Percentiles rank a stretch among this genome's conserved stretches.
phyloP scores from a whole-genome alignment of 2,329 filamentous ascomycete genomes.

The Fusarium sp. region DNA sequence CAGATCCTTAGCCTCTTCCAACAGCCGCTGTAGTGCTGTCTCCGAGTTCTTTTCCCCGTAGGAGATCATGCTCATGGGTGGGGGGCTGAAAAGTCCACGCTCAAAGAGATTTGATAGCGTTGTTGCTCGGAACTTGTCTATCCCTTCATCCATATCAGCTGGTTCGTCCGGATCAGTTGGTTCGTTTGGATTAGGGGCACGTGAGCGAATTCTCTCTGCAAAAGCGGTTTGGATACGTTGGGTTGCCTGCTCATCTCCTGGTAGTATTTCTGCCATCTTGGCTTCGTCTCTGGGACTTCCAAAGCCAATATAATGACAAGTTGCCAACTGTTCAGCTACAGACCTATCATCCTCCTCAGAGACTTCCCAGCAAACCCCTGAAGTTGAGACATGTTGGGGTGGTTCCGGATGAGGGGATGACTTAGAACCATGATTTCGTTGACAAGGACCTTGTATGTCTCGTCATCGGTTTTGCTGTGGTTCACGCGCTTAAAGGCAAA shows the following conservation, averaged over 20 bases:
- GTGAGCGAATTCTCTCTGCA: not conserved
- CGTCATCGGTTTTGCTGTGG: too few relatives aligned
- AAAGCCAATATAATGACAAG: not conserved
- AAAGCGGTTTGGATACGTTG: not conserved
- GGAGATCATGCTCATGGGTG: not conserved
- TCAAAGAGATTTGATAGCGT: not conserved
- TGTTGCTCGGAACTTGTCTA: not conserved
- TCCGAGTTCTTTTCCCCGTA: not conserved
- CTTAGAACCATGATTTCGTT: too few relatives aligned
- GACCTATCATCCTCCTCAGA: too few relatives aligned
- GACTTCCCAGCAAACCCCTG: too few relatives aligned
- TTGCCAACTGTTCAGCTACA: not conserved
- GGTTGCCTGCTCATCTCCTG: not conserved
- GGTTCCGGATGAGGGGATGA: too few relatives aligned
- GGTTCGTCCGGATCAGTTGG: not conserved
- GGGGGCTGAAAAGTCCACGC: not conserved
- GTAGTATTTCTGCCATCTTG: not conserved
- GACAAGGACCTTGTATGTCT: too few relatives aligned
- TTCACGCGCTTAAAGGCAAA: too few relatives aligned
- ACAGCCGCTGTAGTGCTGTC: not conserved
- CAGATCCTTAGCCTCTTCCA: not conserved
- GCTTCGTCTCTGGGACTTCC: not conserved
- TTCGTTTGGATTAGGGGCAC: not conserved
- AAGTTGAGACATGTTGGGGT: too few relatives aligned
- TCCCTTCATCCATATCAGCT: not conserved